Evolutionary conservation across 495 filamentous ascomycete genomes (phyloP).

Genomic region (Penicillium cosmopolitanum): DNA sequence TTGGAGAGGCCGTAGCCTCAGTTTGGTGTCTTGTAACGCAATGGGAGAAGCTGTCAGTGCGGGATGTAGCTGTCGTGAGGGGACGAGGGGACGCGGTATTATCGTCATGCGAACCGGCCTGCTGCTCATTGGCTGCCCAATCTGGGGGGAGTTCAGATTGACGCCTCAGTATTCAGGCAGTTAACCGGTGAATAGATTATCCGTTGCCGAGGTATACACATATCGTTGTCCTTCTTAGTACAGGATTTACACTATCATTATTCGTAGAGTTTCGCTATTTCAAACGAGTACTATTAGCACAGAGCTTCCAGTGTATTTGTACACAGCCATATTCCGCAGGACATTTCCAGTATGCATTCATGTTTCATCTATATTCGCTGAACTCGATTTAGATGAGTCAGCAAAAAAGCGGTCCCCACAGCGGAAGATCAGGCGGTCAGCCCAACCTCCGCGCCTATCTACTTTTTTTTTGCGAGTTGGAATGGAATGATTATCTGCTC

Average conservation of each 20-base stretch:
- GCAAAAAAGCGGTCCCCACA: not conserved
- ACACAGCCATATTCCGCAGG: no score
- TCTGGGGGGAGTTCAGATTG: slow-evolving; percentile 37
- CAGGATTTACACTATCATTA: no score
- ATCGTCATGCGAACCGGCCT: slow-evolving; percentile 28
- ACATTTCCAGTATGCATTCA: no score
- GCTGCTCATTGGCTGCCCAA: slow-evolving; percentile 35
- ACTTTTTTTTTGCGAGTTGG: slow-evolving; percentile 15
- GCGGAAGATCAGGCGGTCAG: slow-evolving; percentile 1
- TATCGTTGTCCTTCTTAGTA: no score
- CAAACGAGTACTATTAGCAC: no score
- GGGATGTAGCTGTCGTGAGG: slow-evolving; percentile 5
- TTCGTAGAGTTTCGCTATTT: no score
- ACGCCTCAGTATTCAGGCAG: slow-evolving; percentile 21
- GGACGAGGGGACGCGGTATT: slow-evolving; percentile 20
- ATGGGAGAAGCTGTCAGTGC: slow-evolving; percentile 1
- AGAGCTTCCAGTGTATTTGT: no score
- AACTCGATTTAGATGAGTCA: not conserved
- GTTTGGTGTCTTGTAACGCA: slow-evolving; percentile 3
- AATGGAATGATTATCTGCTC: not conserved
- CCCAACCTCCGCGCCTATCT: slow-evolving; percentile 10
- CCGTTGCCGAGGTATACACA: not conserved
- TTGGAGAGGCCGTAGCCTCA: slow-evolving; percentile 22
- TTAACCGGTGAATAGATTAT: not conserved
- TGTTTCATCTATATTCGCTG: not conserved